Base-by-base conservation (phyloP, 768 basidiomycete species). In the Pulveroboletus frians region DNA sequence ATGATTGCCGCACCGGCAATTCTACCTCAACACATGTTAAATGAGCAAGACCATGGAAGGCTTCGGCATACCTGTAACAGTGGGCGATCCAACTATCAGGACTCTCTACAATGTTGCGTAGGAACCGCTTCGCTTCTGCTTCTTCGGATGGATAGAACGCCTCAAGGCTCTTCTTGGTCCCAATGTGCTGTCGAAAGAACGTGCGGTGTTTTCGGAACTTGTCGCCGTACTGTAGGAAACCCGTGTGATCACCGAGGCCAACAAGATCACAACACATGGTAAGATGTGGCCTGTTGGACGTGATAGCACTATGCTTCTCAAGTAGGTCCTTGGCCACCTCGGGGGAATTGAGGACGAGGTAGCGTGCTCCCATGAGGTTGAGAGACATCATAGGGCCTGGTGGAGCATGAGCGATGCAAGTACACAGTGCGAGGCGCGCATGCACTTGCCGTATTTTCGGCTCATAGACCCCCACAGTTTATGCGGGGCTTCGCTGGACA, bases 271-370 rank as follows among this genome's bases (percentile, higher is more conserved):
- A 48, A 5, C 15, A 45, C 50, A 57, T 57, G 8, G 50, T 51
- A 2, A 50, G 26, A 10, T 37, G 47, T 3, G 47, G 50, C 34
- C 53, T 49, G 31, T 53, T 38, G 1, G 59, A 53, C 6, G 32
- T 35, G 6, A 40, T 26, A 3, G 46, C 29, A 1, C 53, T 47
- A 18, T 43, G 45, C 34, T 58, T 61, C 4, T 53, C 53, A 1
- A 61, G 46, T 4, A 61, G 20, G 13, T 61, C 53, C 3, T 21
- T 39, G 15, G 21, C n/a, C 0, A 67, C 71, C 52, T 75, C 65
- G 51, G 71, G 46, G 56, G 70, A 71, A 61, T 75, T 79, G 38
- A 83, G 62, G 49, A 81, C 67, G 39, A 83, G 51, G 60, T 78
- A 70, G 5, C 68, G 69, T 39, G 72, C 71, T 30, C 74, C 71